Conservation (phyloP, 2,329 filamentous ascomycete genomes). For the Aspergillus sp. region DNA sequence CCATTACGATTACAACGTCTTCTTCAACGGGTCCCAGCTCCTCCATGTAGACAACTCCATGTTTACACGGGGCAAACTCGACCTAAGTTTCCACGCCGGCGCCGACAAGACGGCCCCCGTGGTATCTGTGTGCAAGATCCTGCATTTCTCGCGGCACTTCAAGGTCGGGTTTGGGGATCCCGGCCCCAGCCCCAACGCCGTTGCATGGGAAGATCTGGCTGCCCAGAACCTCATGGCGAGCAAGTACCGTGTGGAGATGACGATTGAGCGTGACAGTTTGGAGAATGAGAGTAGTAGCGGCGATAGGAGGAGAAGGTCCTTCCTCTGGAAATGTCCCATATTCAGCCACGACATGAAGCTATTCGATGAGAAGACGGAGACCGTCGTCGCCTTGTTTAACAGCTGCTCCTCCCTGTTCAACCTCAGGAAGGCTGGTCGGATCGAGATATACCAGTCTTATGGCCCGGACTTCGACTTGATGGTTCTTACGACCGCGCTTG, state of each 20-base stretch:
- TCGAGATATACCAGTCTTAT: slow-evolving; percentile 19
- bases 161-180: slow-evolving; percentile 27
- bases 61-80: slow-evolving; percentile 22
- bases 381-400: slow-evolving; percentile 23
- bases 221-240: slow-evolving; percentile 12
- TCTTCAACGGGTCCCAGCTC: slow-evolving; percentile 10
- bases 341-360: slow-evolving; percentile 23
- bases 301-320: slow-evolving; percentile 11
- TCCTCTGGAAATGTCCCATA: slow-evolving; percentile 26
- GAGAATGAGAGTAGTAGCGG: too few relatives aligned
- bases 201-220: slow-evolving; percentile 23
- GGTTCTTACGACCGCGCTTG: slow-evolving; percentile 19
- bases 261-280: too few relatives aligned
- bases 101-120: slow-evolving; percentile 16
- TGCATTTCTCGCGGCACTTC: slow-evolving; percentile 22
- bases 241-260: slow-evolving; percentile 22
- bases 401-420: slow-evolving; percentile 17
- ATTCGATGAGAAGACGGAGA: slow-evolving; percentile 20
- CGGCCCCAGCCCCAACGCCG: slow-evolving; percentile 6
- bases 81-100: slow-evolving; percentile 26
- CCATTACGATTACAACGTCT: slow-evolving; percentile 16
- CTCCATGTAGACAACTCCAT: slow-evolving; percentile 21
- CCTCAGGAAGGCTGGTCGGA: slow-evolving; percentile 21
- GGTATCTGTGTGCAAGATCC: slow-evolving; percentile 23
- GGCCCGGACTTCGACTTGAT: slow-evolving; percentile 21